A percentile compares a stretch with the other conserved stretches of the same genome.
Conservation (phyloP, 192 early-diverging fungal species). For the Mortierella antarctica region DNA sequence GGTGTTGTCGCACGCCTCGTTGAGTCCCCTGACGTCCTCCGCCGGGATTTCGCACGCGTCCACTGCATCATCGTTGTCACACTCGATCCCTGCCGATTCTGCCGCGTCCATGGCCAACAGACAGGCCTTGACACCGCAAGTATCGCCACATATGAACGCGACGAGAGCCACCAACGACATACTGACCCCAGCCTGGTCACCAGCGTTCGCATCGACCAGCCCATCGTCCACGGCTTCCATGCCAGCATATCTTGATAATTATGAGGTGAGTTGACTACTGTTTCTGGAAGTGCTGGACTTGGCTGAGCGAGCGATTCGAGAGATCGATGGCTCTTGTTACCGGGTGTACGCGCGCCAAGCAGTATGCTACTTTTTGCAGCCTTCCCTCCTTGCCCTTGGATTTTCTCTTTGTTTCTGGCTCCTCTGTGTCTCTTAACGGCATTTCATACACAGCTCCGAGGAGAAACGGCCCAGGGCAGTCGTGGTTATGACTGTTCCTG, state of each 20-base stretch:
- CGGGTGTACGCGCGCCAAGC: too few relatives aligned
- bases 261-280: constrained; percentile 26
- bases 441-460: too few relatives aligned
- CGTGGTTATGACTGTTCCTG: too few relatives aligned
- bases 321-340: too few relatives aligned
- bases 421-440: too few relatives aligned
- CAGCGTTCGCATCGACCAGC: constrained; percentile 23
- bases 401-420: too few relatives aligned
- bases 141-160: constrained; percentile 30
- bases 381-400: background rate
- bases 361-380: background rate
- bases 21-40: constrained; percentile 13
- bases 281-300: too few relatives aligned
- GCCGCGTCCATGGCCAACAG: constrained; percentile 7
- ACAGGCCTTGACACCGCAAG: constrained; percentile 27
- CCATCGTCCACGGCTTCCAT: constrained; percentile 40
- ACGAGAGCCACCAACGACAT: background rate
- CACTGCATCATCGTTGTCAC: background rate
- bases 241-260: constrained; percentile 34
- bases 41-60: constrained; percentile 26
- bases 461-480: too few relatives aligned
- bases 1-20: constrained; percentile 26
- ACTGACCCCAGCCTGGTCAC: constrained; percentile 34
- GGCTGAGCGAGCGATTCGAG: background rate
- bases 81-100: constrained; percentile 7